Percentiles rank a stretch among this genome's conserved stretches.
phyloP scores from a whole-genome alignment of 2,329 filamentous ascomycete species.

The Huntiella savannae region DNA sequence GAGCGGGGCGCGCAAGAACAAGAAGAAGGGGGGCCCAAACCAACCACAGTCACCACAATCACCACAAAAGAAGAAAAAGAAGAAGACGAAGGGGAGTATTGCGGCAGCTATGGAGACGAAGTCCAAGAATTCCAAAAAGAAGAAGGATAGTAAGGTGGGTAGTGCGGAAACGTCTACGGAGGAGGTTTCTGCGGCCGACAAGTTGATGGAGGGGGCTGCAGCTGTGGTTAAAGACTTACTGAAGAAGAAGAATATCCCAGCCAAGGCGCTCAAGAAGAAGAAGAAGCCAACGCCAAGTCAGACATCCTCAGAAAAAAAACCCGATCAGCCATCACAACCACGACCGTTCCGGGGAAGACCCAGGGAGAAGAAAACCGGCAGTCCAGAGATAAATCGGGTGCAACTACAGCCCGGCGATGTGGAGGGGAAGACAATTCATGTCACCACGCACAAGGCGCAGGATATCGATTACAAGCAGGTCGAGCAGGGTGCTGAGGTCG shows the following conservation, averaged over 20 bases:
- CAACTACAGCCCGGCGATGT: background rate
- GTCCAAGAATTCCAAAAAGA: background rate
- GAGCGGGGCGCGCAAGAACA: background rate
- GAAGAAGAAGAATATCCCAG: conserved; percentile 8
- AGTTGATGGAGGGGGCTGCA: conserved; percentile 10
- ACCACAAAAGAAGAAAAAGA: background rate
- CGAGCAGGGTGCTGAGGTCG: conserved; percentile 24
- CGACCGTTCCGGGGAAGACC: background rate
- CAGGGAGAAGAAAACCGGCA: background rate
- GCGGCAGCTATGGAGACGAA: background rate
- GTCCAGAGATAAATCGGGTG: background rate
- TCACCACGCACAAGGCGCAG: conserved; percentile 16
- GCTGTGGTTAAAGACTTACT: conserved; percentile 10
- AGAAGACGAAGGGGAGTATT: background rate
- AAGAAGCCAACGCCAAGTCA: conserved; percentile 1
- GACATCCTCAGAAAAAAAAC: background rate
- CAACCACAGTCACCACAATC: background rate
- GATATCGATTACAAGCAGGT: conserved; percentile 17
- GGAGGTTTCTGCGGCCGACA: conserved; percentile 1
- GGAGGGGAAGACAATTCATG: conserved; percentile 13
- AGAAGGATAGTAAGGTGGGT: background rate
- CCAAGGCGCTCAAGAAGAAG: conserved; percentile 10
- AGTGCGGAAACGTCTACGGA: no score
- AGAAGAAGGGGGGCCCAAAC: background rate
- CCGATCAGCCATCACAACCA: background rate